Conservation (phyloP, 2,329 filamentous ascomycete genomes). For the Ceratocystis cacaofunesta region DNA sequence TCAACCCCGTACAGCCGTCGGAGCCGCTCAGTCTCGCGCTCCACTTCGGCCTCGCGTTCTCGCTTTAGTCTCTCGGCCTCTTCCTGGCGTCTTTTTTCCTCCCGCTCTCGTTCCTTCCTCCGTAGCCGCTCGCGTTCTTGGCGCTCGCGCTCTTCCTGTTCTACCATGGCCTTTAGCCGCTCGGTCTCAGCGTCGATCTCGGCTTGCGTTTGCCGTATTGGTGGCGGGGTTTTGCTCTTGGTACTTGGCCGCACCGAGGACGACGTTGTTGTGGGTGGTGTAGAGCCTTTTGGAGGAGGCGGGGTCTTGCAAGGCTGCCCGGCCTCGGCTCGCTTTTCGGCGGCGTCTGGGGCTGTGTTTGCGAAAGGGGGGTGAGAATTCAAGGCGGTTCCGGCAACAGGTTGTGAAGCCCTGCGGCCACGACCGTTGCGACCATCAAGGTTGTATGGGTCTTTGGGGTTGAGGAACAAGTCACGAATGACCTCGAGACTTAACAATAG, state of each 20-base stretch:
- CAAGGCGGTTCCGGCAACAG: conserved; percentile 19
- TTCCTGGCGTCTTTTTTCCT: conserved; percentile 15
- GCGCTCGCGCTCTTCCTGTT: conserved; percentile 39
- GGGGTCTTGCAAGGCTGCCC: neutral
- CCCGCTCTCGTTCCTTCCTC: conserved; percentile 30
- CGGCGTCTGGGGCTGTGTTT: conserved; percentile 16
- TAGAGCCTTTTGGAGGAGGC: conserved; percentile 11
- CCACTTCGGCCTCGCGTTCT: conserved; percentile 54
- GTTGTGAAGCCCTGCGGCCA: conserved; percentile 22
- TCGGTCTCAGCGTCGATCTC: conserved; percentile 63
- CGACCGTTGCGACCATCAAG: conserved; percentile 61
- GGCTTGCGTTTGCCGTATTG: conserved; percentile 24
- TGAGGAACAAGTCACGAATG: conserved; percentile 50
- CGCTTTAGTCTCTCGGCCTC: conserved; percentile 38
- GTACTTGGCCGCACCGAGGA: conserved; percentile 36
- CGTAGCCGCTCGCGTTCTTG: conserved; percentile 34
- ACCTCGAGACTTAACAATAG: conserved; percentile 49
- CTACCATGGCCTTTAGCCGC: conserved; percentile 45
- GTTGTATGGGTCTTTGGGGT: conserved; percentile 47
- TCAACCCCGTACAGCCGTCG: conserved; percentile 50
- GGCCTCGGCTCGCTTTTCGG: neutral
- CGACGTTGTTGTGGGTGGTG: conserved; percentile 18
- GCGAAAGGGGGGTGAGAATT: conserved; percentile 27
- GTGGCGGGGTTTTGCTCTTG: conserved; percentile 22
- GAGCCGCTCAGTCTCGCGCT: conserved; percentile 72